Evolutionary conservation across 495 filamentous ascomycete species (phyloP).

Genomic region (Daldinia concentrica): DNA sequence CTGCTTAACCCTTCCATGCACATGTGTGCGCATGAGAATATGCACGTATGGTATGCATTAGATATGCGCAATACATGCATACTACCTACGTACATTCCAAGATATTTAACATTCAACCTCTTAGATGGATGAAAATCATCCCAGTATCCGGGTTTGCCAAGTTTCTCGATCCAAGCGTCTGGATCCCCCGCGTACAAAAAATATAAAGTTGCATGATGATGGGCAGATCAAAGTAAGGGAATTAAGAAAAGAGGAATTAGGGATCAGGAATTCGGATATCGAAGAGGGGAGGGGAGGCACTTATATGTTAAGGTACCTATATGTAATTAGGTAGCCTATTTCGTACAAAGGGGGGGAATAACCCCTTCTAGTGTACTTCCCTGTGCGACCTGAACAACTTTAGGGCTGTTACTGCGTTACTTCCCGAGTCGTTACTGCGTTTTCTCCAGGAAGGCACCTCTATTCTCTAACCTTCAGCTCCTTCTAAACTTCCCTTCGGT

Average conservation of each 20-base stretch:
- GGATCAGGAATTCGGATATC: constrained; percentile 23
- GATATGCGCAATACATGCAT: constrained; percentile 31
- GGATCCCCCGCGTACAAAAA: constrained; percentile 35
- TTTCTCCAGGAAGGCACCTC: background rate
- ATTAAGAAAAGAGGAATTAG: constrained; percentile 7
- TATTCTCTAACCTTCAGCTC: background rate
- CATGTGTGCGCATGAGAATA: constrained; percentile 24
- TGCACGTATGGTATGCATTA: constrained; percentile 34
- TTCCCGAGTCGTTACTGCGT: background rate
- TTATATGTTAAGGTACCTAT: constrained; percentile 2
- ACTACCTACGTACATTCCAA: constrained; percentile 22
- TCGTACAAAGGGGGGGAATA: constrained; percentile 4
- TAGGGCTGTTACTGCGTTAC: constrained; percentile 8
- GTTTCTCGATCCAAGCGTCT: constrained; percentile 37
- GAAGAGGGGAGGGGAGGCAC: background rate
- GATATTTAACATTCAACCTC: constrained; percentile 25
- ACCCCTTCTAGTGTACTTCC: background rate
- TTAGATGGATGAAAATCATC: constrained; percentile 35
- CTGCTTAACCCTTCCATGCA: background rate
- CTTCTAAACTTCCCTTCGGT: background rate
- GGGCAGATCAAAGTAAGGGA: constrained; percentile 10
- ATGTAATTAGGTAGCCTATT: constrained; percentile 29
- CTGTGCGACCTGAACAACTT: constrained; percentile 9
- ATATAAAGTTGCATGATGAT: constrained; percentile 29
- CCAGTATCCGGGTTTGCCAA: constrained; percentile 41